A percentile compares a stretch with the other conserved stretches of the same genome.
Evolutionary conservation across 768 basidiomycete species (phyloP).

Genomic region (Stropharia rugosoannulata): DNA sequence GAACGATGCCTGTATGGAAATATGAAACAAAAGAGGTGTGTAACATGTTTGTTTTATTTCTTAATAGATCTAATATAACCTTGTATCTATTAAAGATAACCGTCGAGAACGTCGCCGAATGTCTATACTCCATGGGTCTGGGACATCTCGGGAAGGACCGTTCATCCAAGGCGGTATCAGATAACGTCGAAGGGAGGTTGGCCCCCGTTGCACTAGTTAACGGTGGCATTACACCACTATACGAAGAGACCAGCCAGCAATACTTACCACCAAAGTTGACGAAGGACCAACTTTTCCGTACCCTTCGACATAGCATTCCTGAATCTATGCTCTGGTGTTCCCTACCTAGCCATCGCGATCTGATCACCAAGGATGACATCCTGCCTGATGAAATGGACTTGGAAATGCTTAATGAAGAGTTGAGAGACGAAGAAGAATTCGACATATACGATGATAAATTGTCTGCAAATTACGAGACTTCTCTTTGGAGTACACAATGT

Average conservation of each 20-base stretch:
- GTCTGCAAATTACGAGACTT: slow-evolving; percentile 36
- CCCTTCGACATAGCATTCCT: slow-evolving; percentile 9
- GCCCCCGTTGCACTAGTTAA: too few species aligned
- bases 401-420: slow-evolving; percentile 25
- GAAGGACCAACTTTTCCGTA: slow-evolving; percentile 1
- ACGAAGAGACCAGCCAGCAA: not conserved
- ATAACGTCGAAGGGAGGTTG: not conserved
- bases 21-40: slow-evolving; percentile 41
- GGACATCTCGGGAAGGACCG: slow-evolving; percentile 32
- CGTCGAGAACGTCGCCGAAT: slow-evolving; percentile 43
- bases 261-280: not conserved
- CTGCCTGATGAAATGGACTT: slow-evolving; percentile 32
- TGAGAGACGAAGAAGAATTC: slow-evolving; percentile 17
- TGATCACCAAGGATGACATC: slow-evolving; percentile 6
- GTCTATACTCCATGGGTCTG: slow-evolving; percentile 46
- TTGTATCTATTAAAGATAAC: slow-evolving; percentile 35
- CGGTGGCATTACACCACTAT: not conserved
- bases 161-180: slow-evolving; percentile 32
- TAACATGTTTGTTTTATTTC: not conserved
- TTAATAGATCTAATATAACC: not conserved
- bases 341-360: slow-evolving; percentile 4
- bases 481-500: slow-evolving; percentile 33
- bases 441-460: slow-evolving; percentile 15
- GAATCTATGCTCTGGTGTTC: slow-evolving; percentile 15
- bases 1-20: slow-evolving; percentile 60